phyloP scores from a whole-genome alignment of 202 grass and related monocot genomes.

The Carex sylvatica region DNA sequence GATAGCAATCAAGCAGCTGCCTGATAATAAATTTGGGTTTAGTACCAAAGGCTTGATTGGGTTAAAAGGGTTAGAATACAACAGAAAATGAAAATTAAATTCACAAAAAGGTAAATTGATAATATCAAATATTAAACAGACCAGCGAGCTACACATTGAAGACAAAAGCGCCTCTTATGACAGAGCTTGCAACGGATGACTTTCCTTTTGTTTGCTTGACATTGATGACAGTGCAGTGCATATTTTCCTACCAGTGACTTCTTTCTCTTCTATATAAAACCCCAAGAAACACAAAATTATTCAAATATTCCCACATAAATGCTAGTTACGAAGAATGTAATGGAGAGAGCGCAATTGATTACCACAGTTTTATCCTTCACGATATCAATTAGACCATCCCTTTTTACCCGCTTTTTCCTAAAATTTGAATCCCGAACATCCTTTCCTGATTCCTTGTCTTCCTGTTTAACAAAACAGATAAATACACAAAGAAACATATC shows the following conservation, averaged over 20 bases:
- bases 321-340: neutral
- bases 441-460: slow-evolving; percentile 1
- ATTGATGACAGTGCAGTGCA: slow-evolving; percentile 69
- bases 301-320: neutral
- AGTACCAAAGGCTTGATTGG: neutral
- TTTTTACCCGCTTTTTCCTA: slow-evolving; percentile 12
- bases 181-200: slow-evolving; percentile 57
- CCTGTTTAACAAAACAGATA: neutral
- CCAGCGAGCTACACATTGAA: slow-evolving; percentile 56
- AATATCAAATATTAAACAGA: slow-evolving; percentile 18
- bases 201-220: slow-evolving; percentile 54
- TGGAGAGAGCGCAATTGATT: neutral
- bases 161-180: slow-evolving; percentile 52
- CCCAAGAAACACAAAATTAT: neutral
- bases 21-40: neutral
- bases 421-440: neutral
- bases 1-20: neutral
- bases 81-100: slow-evolving; percentile 1
- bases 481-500: neutral
- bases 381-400: neutral
- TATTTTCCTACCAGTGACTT: slow-evolving; percentile 42
- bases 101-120: neutral
- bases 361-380: slow-evolving; percentile 5
- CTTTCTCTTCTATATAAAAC: slow-evolving; percentile 30
- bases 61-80: neutral